These are phyloP conservation scores for Aspergillus pseudoterreus DNA, from an alignment of 2,329 filamentous ascomycete genomes.

Conservation along the genomic window DNA sequence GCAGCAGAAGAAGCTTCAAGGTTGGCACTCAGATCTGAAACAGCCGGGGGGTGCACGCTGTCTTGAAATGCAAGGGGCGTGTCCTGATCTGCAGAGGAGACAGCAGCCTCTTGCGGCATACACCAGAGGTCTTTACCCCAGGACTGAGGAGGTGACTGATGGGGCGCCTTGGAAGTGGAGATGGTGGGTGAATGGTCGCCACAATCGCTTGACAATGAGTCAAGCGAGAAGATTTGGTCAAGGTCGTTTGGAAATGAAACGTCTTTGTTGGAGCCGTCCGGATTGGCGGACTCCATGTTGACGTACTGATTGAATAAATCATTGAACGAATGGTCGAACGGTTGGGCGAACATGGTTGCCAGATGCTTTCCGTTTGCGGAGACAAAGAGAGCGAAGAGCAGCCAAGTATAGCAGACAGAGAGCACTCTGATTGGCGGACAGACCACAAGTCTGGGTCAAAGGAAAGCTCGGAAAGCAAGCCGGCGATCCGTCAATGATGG, in stretches of 20 bases:
- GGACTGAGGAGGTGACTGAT: slow-evolving; percentile 44
- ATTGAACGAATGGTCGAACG: slow-evolving; percentile 52
- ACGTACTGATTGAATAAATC: slow-evolving; percentile 63
- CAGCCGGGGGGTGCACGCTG: slow-evolving; percentile 35
- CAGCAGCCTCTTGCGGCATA: slow-evolving; percentile 49
- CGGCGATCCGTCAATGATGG: slow-evolving; percentile 13
- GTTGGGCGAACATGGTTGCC: slow-evolving; percentile 47
- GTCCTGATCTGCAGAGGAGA: slow-evolving; percentile 27
- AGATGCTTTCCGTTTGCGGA: slow-evolving; percentile 48
- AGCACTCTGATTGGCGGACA: slow-evolving; percentile 29
- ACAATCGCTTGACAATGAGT: slow-evolving; percentile 50
- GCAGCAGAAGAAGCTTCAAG: slow-evolving; percentile 28
- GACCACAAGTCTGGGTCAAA: slow-evolving; percentile 18
- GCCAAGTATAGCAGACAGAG: slow-evolving; percentile 11
- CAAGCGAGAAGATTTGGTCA: slow-evolving; percentile 50
- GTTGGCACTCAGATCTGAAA: slow-evolving; percentile 28
- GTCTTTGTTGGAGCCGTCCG: slow-evolving; percentile 44
- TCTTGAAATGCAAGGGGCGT: slow-evolving; percentile 34
- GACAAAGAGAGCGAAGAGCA: slow-evolving; percentile 18
- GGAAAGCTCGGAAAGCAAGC: slow-evolving; percentile 18
- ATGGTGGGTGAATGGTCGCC: slow-evolving; percentile 48
- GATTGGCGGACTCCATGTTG: slow-evolving; percentile 53
- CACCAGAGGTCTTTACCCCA: slow-evolving; percentile 54
- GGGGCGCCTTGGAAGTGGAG: slow-evolving; percentile 42
- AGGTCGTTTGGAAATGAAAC: slow-evolving; percentile 48